Percentiles rank a stretch among this genome's conserved stretches.
phyloP scores from a whole-genome alignment of 352 stramenopile genomes.

The Salisapilia sapeloensis region DNA sequence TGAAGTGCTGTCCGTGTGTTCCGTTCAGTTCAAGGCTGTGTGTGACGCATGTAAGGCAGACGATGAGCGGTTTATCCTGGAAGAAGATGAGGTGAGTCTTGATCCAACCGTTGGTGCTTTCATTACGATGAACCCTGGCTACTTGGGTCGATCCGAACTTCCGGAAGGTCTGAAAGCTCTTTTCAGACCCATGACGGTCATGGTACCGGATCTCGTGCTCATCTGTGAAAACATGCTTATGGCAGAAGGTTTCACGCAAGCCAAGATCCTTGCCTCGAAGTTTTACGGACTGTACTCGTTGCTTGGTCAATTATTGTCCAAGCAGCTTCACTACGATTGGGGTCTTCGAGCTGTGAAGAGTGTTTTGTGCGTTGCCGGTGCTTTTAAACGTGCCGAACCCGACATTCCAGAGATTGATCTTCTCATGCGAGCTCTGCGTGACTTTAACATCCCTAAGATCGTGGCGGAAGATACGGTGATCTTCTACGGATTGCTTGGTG shows the following conservation, averaged over 20 bases:
- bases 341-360: constrained; percentile 91
- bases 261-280: constrained; percentile 90
- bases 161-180: constrained; percentile 90
- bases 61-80: constrained; percentile 85
- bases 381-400: constrained; percentile 88
- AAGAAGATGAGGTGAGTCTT: constrained; percentile 86
- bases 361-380: constrained; percentile 87
- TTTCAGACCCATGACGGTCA: constrained; percentile 93
- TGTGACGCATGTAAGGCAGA: constrained; percentile 92
- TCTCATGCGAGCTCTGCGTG: constrained; percentile 90
- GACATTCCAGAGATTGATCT: constrained; percentile 87
- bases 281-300: constrained; percentile 93
- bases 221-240: constrained; percentile 98
- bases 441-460: constrained; percentile 97
- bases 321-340: constrained; percentile 93
- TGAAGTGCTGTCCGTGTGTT: constrained; percentile 88
- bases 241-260: constrained; percentile 90
- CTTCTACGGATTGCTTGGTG: constrained; percentile 89
- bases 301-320: constrained; percentile 85
- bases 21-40: constrained; percentile 91
- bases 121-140: constrained; percentile 96
- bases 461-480: constrained; percentile 89
- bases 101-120: constrained; percentile 88
- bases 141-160: constrained; percentile 88
- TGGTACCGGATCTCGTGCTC: constrained; percentile 91